Conservation (phyloP, 2,329 filamentous ascomycete genomes). For the Fusarium armeniacum region DNA sequence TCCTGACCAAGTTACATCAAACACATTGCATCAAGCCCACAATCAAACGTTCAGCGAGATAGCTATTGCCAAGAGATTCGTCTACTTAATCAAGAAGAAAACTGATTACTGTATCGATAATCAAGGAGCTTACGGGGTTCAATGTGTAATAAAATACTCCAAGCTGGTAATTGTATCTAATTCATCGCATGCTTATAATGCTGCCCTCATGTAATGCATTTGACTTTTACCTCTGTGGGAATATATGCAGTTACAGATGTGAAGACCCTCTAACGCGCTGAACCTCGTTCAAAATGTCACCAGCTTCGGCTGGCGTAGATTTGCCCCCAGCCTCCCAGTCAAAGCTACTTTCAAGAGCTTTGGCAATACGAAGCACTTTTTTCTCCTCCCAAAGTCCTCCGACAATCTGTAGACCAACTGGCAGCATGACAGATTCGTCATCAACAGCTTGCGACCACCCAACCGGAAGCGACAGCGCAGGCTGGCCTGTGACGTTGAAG, state of each 20-base stretch:
- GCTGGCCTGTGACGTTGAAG: conserved; percentile 71
- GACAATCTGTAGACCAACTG: conserved; percentile 69
- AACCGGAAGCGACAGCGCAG: conserved; percentile 66
- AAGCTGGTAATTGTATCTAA: not conserved
- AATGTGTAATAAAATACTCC: not conserved
- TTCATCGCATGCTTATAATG: not conserved
- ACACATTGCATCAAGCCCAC: not conserved
- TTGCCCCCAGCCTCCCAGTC: conserved; percentile 55
- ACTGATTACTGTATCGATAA: not conserved
- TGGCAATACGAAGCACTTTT: conserved; percentile 59
- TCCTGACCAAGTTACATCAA: not conserved
- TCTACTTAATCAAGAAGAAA: not conserved
- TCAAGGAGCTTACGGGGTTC: not conserved
- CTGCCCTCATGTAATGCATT: not conserved
- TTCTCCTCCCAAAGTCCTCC: conserved; percentile 66
- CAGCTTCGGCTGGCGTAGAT: not conserved
- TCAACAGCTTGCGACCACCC: conserved; percentile 59
- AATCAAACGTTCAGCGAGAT: not conserved
- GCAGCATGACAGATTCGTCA: conserved; percentile 57
- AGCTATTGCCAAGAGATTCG: not conserved
- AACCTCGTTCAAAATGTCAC: conserved; percentile 4
- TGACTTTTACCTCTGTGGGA: not conserved
- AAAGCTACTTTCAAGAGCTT: conserved; percentile 62
- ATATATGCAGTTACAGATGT: not conserved
- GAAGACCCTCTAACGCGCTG: conserved; percentile 7